Percentiles rank a stretch among this genome's conserved stretches.
Conservation (phyloP, 2,329 filamentous ascomycete species). For the Trichophyton mentagrophytes region DNA sequence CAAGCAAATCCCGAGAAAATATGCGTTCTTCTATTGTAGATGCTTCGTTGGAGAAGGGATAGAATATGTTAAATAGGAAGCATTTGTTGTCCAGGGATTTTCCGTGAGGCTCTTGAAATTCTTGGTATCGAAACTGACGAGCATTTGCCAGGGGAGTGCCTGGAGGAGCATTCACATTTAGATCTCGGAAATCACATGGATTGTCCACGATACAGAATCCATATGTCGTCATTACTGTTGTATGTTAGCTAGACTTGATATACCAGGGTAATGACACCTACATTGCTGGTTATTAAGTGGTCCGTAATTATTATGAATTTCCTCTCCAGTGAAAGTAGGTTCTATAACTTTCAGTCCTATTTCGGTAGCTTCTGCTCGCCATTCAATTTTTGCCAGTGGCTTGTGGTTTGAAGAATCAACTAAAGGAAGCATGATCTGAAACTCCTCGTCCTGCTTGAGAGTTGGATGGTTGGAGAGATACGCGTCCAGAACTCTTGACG, state of each 20-base stretch:
- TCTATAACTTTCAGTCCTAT: conserved; percentile 34
- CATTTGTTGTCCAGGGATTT: conserved; percentile 25
- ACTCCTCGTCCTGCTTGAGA: conserved; percentile 41
- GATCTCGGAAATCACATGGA: conserved; percentile 32
- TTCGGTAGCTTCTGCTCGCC: conserved; percentile 37
- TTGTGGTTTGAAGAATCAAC: conserved; percentile 63
- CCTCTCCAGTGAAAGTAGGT: conserved; percentile 39
- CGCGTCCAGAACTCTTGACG: conserved; percentile 31
- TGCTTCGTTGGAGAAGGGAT: conserved; percentile 27
- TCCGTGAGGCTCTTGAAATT: conserved; percentile 23
- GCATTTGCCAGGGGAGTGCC: conserved; percentile 28
- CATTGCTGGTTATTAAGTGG: conserved; percentile 61
- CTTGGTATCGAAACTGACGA: conserved; percentile 23
- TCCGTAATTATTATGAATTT: conserved; percentile 59
- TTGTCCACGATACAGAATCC: conserved; percentile 34
- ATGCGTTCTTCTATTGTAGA: conserved; percentile 28
- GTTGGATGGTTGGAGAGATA: conserved; percentile 23
- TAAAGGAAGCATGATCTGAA: conserved; percentile 56
- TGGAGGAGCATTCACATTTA: conserved; percentile 28
- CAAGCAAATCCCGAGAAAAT: conserved; percentile 33
- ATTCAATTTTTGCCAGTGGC: conserved; percentile 46
- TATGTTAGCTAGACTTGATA: neutral
- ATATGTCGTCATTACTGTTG: conserved; percentile 34
- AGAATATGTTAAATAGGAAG: conserved; percentile 34
- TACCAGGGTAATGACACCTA: conserved; percentile 13